Percentiles rank a stretch among this genome's conserved stretches.
These are phyloP conservation scores for Pseudophaeomoniella oleicola DNA, from an alignment of 2,329 filamentous ascomycete species.

Conservation along the genomic window DNA sequence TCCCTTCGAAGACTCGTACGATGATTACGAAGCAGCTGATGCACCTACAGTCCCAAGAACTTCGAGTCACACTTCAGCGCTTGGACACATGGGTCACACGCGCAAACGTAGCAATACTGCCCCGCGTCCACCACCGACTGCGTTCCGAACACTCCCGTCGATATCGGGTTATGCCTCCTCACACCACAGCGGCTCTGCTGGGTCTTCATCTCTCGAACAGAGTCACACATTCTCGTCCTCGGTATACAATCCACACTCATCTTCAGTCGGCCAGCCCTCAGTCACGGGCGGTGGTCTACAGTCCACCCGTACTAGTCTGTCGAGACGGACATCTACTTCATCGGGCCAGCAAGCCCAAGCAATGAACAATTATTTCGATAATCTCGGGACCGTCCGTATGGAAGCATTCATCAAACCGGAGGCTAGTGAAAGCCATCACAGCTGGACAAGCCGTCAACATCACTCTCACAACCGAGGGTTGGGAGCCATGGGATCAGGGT, in stretches of 20 bases:
- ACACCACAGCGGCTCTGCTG: constrained; percentile 7
- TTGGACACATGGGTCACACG: too few species aligned
- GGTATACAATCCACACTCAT: constrained; percentile 28
- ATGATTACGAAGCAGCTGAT: constrained; percentile 21
- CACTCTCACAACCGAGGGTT: constrained; percentile 11
- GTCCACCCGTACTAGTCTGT: constrained; percentile 22
- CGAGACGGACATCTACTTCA: constrained; percentile 36
- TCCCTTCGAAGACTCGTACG: constrained; percentile 9
- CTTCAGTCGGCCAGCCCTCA: constrained; percentile 18
- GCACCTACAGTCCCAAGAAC: constrained; percentile 33
- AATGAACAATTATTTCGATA: constrained; percentile 59
- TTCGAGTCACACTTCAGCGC: constrained; percentile 37
- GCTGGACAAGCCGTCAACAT: constrained; percentile 7
- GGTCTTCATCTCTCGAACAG: constrained; percentile 5
- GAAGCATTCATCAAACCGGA: constrained; percentile 72
- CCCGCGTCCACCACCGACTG: constrained; percentile 52
- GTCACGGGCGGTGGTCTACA: constrained; percentile 19
- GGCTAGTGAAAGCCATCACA: constrained; percentile 15
- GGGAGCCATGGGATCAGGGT: constrained; percentile 19
- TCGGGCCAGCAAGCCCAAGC: constrained; percentile 18
- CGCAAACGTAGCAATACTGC: constrained; percentile 85
- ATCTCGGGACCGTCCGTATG: constrained; percentile 86
- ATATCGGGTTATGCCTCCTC: constrained; percentile 40
- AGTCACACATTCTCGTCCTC: constrained; percentile 8
- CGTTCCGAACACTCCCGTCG: constrained; percentile 60